phyloP scores from a whole-genome alignment of 192 early-diverging fungal species.

The Backusella mclennaniae region DNA sequence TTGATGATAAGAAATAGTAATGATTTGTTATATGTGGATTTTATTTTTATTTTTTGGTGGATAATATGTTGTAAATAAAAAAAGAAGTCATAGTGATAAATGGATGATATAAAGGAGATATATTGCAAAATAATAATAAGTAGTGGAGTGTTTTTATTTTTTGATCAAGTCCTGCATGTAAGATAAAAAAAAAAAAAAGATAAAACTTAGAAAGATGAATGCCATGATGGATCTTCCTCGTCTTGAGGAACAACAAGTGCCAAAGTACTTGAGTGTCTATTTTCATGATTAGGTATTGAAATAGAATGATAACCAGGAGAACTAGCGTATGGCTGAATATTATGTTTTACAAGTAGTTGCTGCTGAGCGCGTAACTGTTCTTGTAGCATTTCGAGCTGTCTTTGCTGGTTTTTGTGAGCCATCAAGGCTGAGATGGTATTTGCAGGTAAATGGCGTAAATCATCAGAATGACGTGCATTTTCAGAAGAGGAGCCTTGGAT shows the following conservation, averaged over 20 bases:
- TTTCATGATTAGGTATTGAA: background rate
- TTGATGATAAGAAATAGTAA: background rate
- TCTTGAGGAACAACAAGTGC: conserved; percentile 6
- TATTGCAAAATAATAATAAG: background rate
- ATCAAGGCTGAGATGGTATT: conserved; percentile 23
- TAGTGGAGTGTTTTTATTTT: background rate
- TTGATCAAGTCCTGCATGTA: background rate
- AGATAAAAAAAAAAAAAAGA: background rate
- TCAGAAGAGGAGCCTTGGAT: background rate
- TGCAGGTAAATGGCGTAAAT: background rate
- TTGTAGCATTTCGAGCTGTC: conserved; percentile 26
- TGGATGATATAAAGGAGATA: background rate
- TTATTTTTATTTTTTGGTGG: background rate
- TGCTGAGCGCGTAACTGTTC: conserved; percentile 32
- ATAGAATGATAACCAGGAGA: background rate
- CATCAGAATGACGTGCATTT: background rate
- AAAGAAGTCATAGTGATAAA: background rate
- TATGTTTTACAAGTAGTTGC: conserved; percentile 25
- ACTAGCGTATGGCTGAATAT: background rate
- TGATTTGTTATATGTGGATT: background rate
- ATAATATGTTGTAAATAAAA: background rate
- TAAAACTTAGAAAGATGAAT: conserved; percentile 5
- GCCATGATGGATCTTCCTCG: conserved; percentile 3
- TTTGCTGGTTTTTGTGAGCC: conserved; percentile 36
- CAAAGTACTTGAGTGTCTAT: background rate